Base-by-base conservation (phyloP, 2,329 filamentous ascomycete species). In the Xylaria sp. region DNA sequence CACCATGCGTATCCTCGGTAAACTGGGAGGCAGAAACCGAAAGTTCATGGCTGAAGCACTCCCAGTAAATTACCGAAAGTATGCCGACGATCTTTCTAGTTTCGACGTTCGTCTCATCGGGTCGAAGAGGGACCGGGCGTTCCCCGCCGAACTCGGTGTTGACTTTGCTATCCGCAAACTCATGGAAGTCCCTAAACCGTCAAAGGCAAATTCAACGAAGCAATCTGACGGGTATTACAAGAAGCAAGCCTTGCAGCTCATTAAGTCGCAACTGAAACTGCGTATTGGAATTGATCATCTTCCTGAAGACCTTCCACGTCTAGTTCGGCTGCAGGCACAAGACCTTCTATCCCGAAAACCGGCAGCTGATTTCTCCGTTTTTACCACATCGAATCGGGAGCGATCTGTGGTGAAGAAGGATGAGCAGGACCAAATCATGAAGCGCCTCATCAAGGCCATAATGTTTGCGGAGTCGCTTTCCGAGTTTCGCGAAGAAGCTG, bases 1-100 rank as follows among this genome's bases (percentile, higher is more conserved):
- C 0, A 97, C 94, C 0, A 96, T 99, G 87, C 83, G 94, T 42
- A 99, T 99, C 52, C 81, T 99, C 1, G 94, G 94, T 13, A 99
- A 99, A 72, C 83, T 99, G 11, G 94, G 95, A 42, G 94, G 94
- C 7, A 86, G 94, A 21, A 99, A 99, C 66, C 81, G 95, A 34
- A 97, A 96, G 68, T 99, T 96, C 71, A 88, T 97, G 77, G 96
- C 90, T 5, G 90, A 92, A 44, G 90, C 93, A 2, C 87, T 93
- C 5, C 85, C 88, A n/a, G 82, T 99, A 11, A 82, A 85, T 1
- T 97, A 90, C 72, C 87, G 92, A 70, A 82, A 87, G 45, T 97
- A 89, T 69, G 87, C 93, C 5, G 94, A 99, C 70, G 94, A 97
- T 64, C 78, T 85, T 18, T 84, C 91, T 1, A 96, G 91, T 67